Base-by-base conservation (phyloP, 345 rosid genomes). In the Rubroshorea leprosula region DNA sequence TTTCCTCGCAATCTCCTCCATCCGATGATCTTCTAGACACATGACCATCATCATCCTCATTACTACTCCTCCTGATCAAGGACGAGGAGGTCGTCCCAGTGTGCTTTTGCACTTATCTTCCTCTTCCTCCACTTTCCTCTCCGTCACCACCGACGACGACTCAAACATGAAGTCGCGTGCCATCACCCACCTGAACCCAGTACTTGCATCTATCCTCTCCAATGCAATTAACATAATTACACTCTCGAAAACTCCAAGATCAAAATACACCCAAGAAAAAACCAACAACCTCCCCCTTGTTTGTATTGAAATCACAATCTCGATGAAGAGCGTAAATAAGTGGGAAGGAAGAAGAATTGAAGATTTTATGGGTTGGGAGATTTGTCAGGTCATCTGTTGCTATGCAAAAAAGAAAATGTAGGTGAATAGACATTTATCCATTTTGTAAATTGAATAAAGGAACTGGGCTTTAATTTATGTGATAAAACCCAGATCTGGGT, bases 11-110 rank as follows among this genome's bases (percentile, higher is more conserved):
- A 22, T 52, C 71, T 24, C 58, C 83, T 8, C 66, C 83, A 13
- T 62, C 78, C 47, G 76, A 69, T 13, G 78, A 67, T 59, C 70
- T 53, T 5, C 62, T 72, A 14, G 73, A 61, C 15, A 50, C 44
- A 20, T 50, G 19, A 14, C 50, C 27, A 4, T 21, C 27, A 5
- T 49, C 67, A 29, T 69, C 68, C 1, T 68, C 72, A 62, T 80
- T 87, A 49, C 90, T 83, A 31, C 79, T 70, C 64, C 51, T 80
- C 15, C 95, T 86, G 49, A 83, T 81, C 39, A 87, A 86, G 17
- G 90, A 82, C 27, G 88, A 73, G 23, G 81, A 53, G n/a, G 61
- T 61, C 29, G 71, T 58, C 21, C 51, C 50, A 10, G 78, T 8
- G 78, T 70, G 45, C 58, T 66, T 27, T 56, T 58, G 56, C 67